Evolutionary conservation across 495 filamentous ascomycete genomes (phyloP), one percentile per base, ranked within the genome.

Genomic region (Stereocaulon alpinum): DNA sequence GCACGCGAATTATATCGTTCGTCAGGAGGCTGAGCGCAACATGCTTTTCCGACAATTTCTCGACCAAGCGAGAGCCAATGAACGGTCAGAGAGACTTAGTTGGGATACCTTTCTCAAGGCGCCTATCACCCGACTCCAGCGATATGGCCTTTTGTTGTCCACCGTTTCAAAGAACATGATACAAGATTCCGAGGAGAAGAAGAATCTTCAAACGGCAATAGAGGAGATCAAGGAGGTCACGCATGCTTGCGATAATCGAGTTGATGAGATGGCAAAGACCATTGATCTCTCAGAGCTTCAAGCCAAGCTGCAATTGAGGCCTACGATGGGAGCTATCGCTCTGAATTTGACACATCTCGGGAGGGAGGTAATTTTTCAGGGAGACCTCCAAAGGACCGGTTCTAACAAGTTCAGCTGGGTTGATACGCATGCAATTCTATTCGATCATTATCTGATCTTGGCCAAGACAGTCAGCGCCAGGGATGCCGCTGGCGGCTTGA

Each of bases 221-320:
- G 91, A 96, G n/a, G 93, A 99, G 72, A 93, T 97, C 68, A 92
- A 89, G 70, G 75, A 79, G 20, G 93, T 96, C 32, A 95, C 94
- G 0, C 69, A 89, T 60, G 94, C 97, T 65, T 99, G 93, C 69
- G 90, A 99, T 66, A 82, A 84, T 30, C 88, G 89, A 63, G 93
- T 99, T n/a, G 91, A 85, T 34, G 93, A 99, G 71, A 91, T 89
- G 83, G 78, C 81, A 57, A 92, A 91, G 72, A 92, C 91, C 71
- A 88, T 95, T n/a, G 85, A 86, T 57, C 74, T 99, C 66, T 81
- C 84, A 43, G 92, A 97, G 72, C 77, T 99, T n/a, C 75, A 84
- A 18, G 71, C 78, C 32, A 94, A 91, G 69, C 75, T 99, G 49
- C 85, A 89, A 48, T 75, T 96, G 50, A 78, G 93, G 22, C 88